Base-by-base conservation (phyloP, 345 rosid genomes). In the Turritis glabra region DNA sequence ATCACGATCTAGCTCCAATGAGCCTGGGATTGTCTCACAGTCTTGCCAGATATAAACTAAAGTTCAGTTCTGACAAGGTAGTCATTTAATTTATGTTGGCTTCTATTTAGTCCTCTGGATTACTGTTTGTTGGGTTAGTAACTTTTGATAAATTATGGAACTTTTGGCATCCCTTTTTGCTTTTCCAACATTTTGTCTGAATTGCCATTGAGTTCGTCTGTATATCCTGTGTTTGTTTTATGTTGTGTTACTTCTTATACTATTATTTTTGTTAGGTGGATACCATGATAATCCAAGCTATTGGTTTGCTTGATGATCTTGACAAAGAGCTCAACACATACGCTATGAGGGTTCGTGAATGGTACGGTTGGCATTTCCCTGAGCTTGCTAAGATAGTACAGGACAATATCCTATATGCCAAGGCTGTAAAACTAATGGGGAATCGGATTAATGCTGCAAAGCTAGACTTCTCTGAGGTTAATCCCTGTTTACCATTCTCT, bases 361-460 rank as follows among this genome's bases (percentile, higher is more conserved):
- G 97, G 98, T 92, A 92, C 15, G 98, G 97, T 32, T 95, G 96
- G 98, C 99, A 95, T 86, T 92, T 95, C 76, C 99, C 98, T 0
- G 99, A 95, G 87, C 98, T 95, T 62, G 92, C 94, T 3, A 92
- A 87, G 88, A 90, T 95, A 69, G 74, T 95, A 17, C 84, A 79
- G 29, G 98, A 95, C 72, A 92, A 90, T 81, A 92, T 95, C 47
- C 80, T 63, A 0, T 92, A 95, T 71, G 98, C 97, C 19, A 92
- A 90, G 82, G 44, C 85, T 7, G 98, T 95, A 41, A 95, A 95
- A 77, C 62, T 89, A 64, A 88, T 95, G 98, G 90, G 99, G 21
- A 11, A 84, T 63, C 91, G 99, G 15, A 81, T 78, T 32, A 89
- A 89, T 79, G 97, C 99, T 0, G 88, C 90, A 25, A 89, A 86